Conservation (phyloP, 2,329 filamentous ascomycete genomes). For the Chrysoporthe deuterocubensis region DNA sequence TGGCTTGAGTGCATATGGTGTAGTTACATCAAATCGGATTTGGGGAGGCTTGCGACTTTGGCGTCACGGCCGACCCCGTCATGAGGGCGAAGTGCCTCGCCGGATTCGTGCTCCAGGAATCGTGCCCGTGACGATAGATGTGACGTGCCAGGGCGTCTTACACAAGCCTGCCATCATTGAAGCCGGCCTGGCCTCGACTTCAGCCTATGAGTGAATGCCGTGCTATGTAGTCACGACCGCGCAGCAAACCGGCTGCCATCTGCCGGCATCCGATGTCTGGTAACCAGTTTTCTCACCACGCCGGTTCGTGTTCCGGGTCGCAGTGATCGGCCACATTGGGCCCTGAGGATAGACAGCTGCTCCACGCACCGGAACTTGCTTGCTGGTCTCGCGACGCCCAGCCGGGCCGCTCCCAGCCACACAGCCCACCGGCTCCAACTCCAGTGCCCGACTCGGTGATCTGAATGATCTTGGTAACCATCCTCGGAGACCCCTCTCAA, state of each 20-base stretch:
- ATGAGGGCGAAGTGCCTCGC: background rate
- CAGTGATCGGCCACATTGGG: background rate
- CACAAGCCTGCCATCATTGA: background rate
- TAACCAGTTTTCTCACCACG: background rate
- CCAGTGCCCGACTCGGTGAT: background rate
- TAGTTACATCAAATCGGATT: background rate
- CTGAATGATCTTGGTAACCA: background rate
- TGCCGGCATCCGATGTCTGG: background rate
- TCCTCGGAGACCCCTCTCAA: constrained; percentile 29
- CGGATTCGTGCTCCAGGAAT: background rate
- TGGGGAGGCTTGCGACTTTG: background rate
- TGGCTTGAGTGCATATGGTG: background rate
- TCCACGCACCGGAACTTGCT: background rate
- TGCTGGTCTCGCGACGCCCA: background rate
- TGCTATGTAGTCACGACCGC: background rate
- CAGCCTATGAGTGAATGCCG: background rate
- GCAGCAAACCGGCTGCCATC: background rate
- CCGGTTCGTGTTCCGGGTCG: background rate
- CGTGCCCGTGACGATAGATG: background rate
- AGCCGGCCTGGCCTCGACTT: background rate
- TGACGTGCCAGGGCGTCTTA: too few species aligned
- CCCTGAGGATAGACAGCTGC: background rate
- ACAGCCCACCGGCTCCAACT: background rate
- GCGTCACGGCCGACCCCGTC: background rate
- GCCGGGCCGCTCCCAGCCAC: background rate